A percentile compares a stretch with the other conserved stretches of the same genome.
Conservation (phyloP, 148 eudicot genomes). For the Agrostemma githago region DNA sequence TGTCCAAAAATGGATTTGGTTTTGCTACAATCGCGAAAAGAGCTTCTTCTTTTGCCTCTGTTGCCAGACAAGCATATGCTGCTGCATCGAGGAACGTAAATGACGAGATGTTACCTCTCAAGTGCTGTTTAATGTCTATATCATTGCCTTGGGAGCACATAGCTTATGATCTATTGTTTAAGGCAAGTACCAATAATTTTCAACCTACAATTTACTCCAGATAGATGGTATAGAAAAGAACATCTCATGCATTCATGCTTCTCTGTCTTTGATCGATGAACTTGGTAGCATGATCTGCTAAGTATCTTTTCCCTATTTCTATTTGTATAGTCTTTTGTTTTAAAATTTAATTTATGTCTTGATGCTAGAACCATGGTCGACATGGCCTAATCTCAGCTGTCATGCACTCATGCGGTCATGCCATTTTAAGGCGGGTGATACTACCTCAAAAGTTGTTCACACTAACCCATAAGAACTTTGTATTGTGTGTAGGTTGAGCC, state of each 20-base stretch:
- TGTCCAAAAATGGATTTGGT: conserved; percentile 48
- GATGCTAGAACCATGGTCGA: neutral
- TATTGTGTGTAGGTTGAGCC: neutral
- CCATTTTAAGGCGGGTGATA: neutral
- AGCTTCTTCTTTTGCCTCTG: conserved; percentile 84
- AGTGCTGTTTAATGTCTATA: conserved; percentile 89
- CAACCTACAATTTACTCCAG: neutral
- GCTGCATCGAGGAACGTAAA: conserved; percentile 44
- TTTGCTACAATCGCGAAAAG: conserved; percentile 59
- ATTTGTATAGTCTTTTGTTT: neutral
- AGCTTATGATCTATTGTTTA: conserved; percentile 84
- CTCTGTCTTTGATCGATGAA: neutral
- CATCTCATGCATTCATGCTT: neutral
- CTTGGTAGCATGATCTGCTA: conserved; percentile 2
- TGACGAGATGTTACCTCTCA: conserved; percentile 88
- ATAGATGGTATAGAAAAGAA: neutral
- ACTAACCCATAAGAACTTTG: neutral
- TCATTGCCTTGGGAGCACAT: conserved; percentile 98
- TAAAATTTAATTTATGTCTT: neutral
- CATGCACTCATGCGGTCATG: neutral
- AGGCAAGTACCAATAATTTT: conserved; percentile 40
- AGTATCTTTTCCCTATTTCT: neutral
- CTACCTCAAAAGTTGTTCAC: neutral
- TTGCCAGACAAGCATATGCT: conserved; percentile 77
- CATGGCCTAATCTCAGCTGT: neutral